Conservation (phyloP, 768 basidiomycete species). For the Mycena filopes region DNA sequence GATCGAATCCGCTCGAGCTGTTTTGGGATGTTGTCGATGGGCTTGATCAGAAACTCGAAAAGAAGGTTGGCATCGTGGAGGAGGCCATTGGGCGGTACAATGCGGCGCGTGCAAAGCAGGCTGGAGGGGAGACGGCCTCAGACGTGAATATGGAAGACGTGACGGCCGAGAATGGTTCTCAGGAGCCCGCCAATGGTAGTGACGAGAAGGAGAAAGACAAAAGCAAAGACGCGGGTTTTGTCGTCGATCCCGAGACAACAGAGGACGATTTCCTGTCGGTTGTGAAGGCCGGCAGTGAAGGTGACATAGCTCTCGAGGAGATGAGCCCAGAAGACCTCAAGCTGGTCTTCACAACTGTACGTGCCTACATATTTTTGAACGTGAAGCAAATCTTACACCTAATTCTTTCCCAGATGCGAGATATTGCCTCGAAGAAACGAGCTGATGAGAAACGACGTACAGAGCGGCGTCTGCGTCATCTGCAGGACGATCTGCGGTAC, state of each 20-base stretch:
- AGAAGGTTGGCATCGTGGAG: constrained; percentile 77
- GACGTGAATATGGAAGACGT: constrained; percentile 44
- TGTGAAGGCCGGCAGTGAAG: constrained; percentile 59
- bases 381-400: not conserved
- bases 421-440: constrained; percentile 75
- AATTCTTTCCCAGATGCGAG: constrained; percentile 67
- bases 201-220: constrained; percentile 36
- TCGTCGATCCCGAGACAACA: constrained; percentile 65
- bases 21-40: constrained; percentile 95
- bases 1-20: constrained; percentile 94
- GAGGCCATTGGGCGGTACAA: constrained; percentile 66
- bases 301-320: constrained; percentile 59
- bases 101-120: constrained; percentile 42
- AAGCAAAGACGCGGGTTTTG: constrained; percentile 46
- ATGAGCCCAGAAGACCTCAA: constrained; percentile 64
- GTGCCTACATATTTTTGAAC: constrained; percentile 37
- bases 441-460: constrained; percentile 88
- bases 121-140: constrained; percentile 45
- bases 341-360: constrained; percentile 72
- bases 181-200: constrained; percentile 36
- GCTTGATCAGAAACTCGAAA: constrained; percentile 87
- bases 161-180: constrained; percentile 34
- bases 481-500: constrained; percentile 96
- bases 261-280: constrained; percentile 71
- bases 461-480: constrained; percentile 85